Evolutionary conservation across 2,329 filamentous ascomycete species (phyloP).

Genomic region (Xylariales sp.): DNA sequence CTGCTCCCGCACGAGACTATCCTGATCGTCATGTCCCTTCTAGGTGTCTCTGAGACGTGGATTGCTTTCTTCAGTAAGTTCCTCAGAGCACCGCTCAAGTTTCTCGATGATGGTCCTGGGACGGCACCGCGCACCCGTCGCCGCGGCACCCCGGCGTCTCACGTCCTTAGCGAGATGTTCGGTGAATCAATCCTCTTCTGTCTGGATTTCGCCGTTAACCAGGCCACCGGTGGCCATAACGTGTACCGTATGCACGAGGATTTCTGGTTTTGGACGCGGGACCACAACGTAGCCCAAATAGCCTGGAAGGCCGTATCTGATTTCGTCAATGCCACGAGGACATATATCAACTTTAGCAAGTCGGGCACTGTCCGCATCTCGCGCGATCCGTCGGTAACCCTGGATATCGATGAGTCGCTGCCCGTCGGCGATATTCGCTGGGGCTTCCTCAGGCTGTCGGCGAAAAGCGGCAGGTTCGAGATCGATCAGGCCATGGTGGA

Average conservation of each 20-base stretch:
- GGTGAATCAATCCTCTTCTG: conserved; percentile 72
- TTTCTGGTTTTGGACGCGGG: conserved; percentile 73
- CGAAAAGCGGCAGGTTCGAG: conserved; percentile 63
- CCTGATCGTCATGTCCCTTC: conserved; percentile 65
- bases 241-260: conserved; percentile 74
- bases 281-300: conserved; percentile 62
- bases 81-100: conserved; percentile 68
- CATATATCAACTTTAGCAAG: conserved; percentile 65
- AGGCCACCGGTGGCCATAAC: conserved; percentile 62
- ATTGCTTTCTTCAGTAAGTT: conserved; percentile 69
- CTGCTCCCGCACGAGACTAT: conserved; percentile 67
- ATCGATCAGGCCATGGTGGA: conserved; percentile 71
- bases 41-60: conserved; percentile 68
- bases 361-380: conserved; percentile 61
- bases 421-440: conserved; percentile 63
- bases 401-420: conserved; percentile 51
- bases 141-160: conserved; percentile 69
- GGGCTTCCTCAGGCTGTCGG: conserved; percentile 68
- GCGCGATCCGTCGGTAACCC: conserved; percentile 28
- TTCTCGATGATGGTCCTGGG: conserved; percentile 63
- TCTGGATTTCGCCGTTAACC: conserved; percentile 73
- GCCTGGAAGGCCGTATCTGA: conserved; percentile 69
- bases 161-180: conserved; percentile 68
- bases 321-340: conserved; percentile 67
- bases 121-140: conserved; percentile 58